Conservation (phyloP, 345 rosid genomes). For the Reutealis trisperma region DNA sequence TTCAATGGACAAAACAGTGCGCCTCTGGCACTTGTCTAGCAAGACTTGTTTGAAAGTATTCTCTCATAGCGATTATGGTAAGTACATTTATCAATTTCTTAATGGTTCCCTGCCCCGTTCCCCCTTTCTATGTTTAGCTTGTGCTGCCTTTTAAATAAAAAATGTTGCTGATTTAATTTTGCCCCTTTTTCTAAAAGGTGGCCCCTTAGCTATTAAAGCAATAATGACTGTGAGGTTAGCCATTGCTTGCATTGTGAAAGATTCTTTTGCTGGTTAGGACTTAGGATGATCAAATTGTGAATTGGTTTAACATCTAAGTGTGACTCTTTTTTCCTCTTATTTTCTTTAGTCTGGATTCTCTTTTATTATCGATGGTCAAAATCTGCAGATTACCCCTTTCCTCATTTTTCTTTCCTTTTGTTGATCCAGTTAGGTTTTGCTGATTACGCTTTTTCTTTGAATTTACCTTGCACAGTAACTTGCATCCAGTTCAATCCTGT, state of each 20-base stretch:
- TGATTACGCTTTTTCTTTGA: conserved; percentile 19
- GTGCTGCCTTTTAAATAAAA: neutral
- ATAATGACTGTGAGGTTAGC: neutral
- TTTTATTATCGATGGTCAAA: neutral
- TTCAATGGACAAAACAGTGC: conserved; percentile 98
- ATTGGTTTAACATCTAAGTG: neutral
- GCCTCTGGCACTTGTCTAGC: conserved; percentile 84
- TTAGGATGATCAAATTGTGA: neutral
- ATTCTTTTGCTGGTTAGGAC: neutral
- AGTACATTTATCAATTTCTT: conserved; percentile 28
- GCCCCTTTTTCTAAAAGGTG: neutral
- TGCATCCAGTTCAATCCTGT: conserved; percentile 99
- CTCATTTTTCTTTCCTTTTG: neutral
- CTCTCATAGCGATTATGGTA: conserved; percentile 94
- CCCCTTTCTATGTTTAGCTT: neutral
- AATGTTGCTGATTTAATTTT: neutral
- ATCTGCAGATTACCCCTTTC: too few species aligned
- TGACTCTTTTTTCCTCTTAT: neutral
- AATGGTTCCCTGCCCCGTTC: neutral
- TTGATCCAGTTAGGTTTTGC: neutral
- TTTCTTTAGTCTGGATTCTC: neutral
- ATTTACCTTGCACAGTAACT: conserved; percentile 65
- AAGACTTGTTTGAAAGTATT: conserved; percentile 85
- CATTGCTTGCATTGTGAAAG: conserved; percentile 5
- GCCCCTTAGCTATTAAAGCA: neutral